Percentiles rank a stretch among this genome's conserved stretches.
phyloP scores from a whole-genome alignment of 2,329 filamentous ascomycete species.

The Neodidymelliopsis sp. region DNA sequence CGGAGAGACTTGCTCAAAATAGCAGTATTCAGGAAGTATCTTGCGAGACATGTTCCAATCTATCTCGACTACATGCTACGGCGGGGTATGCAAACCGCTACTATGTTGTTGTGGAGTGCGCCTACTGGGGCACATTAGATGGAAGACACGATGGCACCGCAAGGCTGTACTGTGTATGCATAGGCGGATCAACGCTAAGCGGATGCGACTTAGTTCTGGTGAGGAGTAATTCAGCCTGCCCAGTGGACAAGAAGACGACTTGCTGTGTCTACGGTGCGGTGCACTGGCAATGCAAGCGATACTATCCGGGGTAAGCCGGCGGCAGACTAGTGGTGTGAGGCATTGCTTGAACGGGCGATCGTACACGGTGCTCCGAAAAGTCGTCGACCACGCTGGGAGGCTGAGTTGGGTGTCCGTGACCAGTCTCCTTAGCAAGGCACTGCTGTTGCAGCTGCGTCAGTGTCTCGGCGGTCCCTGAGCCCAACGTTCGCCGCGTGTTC shows the following conservation, averaged over 20 bases:
- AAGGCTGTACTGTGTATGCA: no score
- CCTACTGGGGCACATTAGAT: no score
- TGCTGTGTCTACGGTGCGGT: constrained; percentile 11
- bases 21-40: no score
- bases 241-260: constrained; percentile 14
- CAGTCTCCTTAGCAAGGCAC: constrained; percentile 1
- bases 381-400: constrained; percentile 28
- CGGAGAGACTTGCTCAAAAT: no score
- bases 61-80: no score
- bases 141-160: no score
- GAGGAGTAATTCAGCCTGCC: constrained; percentile 12
- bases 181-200: neutral
- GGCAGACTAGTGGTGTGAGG: constrained; percentile 7
- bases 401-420: constrained; percentile 29
- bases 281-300: constrained; percentile 10
- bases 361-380: constrained; percentile 13
- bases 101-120: no score
- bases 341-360: constrained; percentile 4
- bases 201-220: neutral
- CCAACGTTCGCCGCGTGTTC: constrained; percentile 23
- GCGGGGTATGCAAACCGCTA: no score
- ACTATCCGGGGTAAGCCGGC: constrained; percentile 21
- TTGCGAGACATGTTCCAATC: no score
- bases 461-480: constrained; percentile 22
- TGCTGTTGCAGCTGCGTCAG: constrained; percentile 17